Conservation (phyloP, 768 basidiomycete species). For the Cystobasidiopsis lactophilus region DNA sequence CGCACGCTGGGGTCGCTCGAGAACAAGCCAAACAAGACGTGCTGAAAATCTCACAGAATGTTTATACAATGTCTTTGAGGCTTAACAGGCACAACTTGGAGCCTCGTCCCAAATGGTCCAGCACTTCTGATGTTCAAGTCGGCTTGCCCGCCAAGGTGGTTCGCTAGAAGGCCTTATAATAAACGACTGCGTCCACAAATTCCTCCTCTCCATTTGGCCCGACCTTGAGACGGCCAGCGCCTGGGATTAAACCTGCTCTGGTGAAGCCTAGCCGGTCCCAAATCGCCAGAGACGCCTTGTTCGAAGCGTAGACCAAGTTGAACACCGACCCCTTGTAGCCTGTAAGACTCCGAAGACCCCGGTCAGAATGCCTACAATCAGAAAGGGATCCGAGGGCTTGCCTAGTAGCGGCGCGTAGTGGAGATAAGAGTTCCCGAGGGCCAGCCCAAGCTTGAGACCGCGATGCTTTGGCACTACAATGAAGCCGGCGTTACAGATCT, state of each 20-base stretch:
- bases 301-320: slow-evolving; percentile 76
- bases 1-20: no score
- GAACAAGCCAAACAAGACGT: no score
- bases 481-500: slow-evolving; percentile 84
- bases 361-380: neutral
- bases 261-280: slow-evolving; percentile 70
- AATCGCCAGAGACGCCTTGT: slow-evolving; percentile 37
- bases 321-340: slow-evolving; percentile 37
- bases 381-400: slow-evolving; percentile 38
- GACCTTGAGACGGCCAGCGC: slow-evolving; percentile 39
- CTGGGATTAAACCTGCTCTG: slow-evolving; percentile 22
- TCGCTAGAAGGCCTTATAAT: slow-evolving; percentile 5
- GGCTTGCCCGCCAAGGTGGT: no score
- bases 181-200: slow-evolving; percentile 64
- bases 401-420: slow-evolving; percentile 59
- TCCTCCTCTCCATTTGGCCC: slow-evolving; percentile 56
- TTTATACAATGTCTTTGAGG: no score
- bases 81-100: no score
- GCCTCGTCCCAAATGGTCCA: no score
- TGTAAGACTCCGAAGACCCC: neutral
- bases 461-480: slow-evolving; percentile 43
- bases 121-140: no score
- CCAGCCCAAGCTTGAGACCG: slow-evolving; percentile 42
- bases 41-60: no score
- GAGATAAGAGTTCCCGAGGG: slow-evolving; percentile 55